Evolutionary conservation across 176 grass and related monocot species (phyloP).

Genomic region (Phoenix dactylifera): DNA sequence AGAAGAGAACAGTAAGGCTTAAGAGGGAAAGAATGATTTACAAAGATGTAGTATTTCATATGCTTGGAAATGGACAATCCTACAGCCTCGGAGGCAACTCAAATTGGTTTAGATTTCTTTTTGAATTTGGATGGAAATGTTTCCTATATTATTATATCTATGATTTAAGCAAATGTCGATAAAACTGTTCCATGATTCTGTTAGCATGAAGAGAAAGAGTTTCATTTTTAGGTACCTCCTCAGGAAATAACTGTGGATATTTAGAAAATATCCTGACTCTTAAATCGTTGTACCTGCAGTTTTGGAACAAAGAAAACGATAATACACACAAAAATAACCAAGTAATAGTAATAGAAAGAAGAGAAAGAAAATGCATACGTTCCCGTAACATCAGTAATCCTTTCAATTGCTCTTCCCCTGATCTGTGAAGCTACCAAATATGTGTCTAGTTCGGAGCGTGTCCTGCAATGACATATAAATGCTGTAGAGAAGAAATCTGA

Average conservation of each 20-base stretch:
- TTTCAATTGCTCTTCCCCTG: constrained; percentile 81
- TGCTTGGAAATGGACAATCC: too few species aligned
- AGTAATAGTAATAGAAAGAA: neutral
- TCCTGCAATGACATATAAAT: constrained; percentile 64
- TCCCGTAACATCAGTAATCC: constrained; percentile 76
- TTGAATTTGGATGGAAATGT: too few species aligned
- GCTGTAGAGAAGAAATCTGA: constrained; percentile 54
- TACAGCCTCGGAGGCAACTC: too few species aligned
- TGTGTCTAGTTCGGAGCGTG: constrained; percentile 66
- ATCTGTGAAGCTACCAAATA: constrained; percentile 78
- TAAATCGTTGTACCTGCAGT: constrained; percentile 73
- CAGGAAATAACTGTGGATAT: constrained; percentile 75
- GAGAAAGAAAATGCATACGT: constrained; percentile 49
- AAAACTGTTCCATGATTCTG: neutral
- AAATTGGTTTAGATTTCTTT: too few species aligned
- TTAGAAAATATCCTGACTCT: constrained; percentile 82
- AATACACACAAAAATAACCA: constrained; percentile 11
- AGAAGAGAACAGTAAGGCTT: neutral
- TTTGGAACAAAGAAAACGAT: constrained; percentile 19
- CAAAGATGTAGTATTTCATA: too few species aligned
- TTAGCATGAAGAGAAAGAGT: constrained; percentile 12
- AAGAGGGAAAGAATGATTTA: neutral
- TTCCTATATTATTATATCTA: too few species aligned
- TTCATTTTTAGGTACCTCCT: constrained; percentile 52
- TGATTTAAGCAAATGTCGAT: too few species aligned